phyloP scores from a whole-genome alignment of 139 green algal genomes.

The Volvox africanus region DNA sequence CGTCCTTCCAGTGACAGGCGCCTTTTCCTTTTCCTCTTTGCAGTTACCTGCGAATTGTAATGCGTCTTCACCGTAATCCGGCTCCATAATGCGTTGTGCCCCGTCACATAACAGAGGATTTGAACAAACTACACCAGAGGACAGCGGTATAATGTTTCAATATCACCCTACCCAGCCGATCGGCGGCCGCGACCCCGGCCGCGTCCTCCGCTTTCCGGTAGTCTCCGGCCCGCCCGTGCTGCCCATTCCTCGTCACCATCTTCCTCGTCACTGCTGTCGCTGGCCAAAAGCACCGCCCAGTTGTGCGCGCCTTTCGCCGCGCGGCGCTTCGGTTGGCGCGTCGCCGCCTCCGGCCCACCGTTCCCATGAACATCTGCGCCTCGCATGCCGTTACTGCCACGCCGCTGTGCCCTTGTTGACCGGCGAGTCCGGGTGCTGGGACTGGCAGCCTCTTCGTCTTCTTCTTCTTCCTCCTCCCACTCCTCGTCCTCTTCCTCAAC shows the following conservation, averaged over 20 bases:
- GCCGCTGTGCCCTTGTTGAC: neutral
- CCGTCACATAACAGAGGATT: too few relatives aligned
- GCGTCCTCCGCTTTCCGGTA: neutral
- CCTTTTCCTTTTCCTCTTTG: too few relatives aligned
- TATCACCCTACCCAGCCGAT: neutral
- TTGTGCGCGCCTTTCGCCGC: constrained; percentile 21
- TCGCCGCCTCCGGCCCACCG: neutral
- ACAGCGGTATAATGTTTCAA: too few relatives aligned
- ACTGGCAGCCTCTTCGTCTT: constrained; percentile 12
- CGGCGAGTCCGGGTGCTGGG: neutral
- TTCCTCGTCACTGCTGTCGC: constrained; percentile 13
- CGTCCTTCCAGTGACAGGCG: too few relatives aligned
- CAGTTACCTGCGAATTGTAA: too few relatives aligned
- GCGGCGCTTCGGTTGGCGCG: neutral
- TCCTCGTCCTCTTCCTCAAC: constrained; percentile 23
- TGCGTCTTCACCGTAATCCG: too few relatives aligned
- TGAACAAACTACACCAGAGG: too few relatives aligned
- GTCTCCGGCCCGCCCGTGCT: neutral
- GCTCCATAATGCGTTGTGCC: too few relatives aligned
- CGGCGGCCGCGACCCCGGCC: neutral
- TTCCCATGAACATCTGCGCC: neutral
- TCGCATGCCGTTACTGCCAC: neutral
- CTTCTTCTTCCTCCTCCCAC: constrained; percentile 34
- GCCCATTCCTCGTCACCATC: constrained; percentile 8
- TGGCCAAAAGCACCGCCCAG: constrained; percentile 42